A percentile compares a stretch with the other conserved stretches of the same genome.
Conservation (phyloP, 2,329 filamentous ascomycete genomes). For the Colletotrichum gigasporum region DNA sequence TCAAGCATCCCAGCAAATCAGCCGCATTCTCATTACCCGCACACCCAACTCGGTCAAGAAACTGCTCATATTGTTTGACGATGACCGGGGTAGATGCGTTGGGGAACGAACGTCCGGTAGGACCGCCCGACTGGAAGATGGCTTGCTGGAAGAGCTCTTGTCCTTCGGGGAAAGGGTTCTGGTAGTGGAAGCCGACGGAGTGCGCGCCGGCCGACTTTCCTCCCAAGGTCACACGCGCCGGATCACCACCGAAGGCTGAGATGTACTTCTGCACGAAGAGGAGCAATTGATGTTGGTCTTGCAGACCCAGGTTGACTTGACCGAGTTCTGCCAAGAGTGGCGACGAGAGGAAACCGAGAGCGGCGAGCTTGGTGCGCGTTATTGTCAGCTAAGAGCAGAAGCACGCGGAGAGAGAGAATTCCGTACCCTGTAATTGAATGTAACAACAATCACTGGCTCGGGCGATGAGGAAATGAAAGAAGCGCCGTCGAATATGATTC, state of each 20-base stretch:
- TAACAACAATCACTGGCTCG: constrained; percentile 39
- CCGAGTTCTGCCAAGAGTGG: constrained; percentile 45
- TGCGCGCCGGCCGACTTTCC: constrained; percentile 63
- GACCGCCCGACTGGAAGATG: constrained; percentile 48
- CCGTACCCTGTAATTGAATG: constrained; percentile 39
- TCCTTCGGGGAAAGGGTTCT: constrained; percentile 44
- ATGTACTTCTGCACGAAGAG: constrained; percentile 65
- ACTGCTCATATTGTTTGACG: constrained; percentile 42
- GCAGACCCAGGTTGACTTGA: constrained; percentile 60
- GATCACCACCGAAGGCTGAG: constrained; percentile 62
- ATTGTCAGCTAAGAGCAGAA: background rate
- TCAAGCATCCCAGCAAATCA: constrained; percentile 49
- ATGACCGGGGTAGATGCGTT: constrained; percentile 45
- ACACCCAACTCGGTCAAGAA: constrained; percentile 41
- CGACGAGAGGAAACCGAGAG: constrained; percentile 54
- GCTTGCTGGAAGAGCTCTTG: constrained; percentile 44
- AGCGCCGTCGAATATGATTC: constrained; percentile 29
- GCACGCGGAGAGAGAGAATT: accelerated
- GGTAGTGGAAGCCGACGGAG: constrained; percentile 49
- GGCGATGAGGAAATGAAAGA: constrained; percentile 37
- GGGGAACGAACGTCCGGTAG: constrained; percentile 47
- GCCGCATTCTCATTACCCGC: constrained; percentile 37
- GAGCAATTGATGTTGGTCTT: constrained; percentile 62
- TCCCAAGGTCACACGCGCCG: constrained; percentile 59
- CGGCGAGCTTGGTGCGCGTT: background rate